phyloP scores from a whole-genome alignment of 129 eudicot genomes.

The Flaveria linearis region DNA sequence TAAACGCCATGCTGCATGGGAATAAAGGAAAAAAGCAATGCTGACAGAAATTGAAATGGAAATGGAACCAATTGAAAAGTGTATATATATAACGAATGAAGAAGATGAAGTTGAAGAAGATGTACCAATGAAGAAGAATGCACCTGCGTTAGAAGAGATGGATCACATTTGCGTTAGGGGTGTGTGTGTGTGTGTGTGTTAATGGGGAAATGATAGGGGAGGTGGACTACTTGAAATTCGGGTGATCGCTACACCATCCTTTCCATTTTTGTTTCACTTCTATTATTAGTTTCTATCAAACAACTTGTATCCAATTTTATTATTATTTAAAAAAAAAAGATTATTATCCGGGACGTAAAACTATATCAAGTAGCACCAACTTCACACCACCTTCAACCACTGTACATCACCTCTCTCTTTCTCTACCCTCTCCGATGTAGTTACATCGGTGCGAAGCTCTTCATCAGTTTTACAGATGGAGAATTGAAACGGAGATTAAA shows the following conservation, averaged over 20 bases:
- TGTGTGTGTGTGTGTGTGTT: constrained; percentile 10
- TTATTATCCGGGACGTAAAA: no score
- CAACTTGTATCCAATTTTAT: no score
- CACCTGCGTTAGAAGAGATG: neutral
- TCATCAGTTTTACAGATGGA: no score
- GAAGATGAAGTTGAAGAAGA: constrained; percentile 2
- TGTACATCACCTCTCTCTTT: no score
- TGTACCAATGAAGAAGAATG: constrained; percentile 14
- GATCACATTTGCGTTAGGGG: constrained; percentile 7
- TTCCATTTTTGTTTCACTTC: constrained; percentile 23
- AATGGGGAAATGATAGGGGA: constrained; percentile 27
- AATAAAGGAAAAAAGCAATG: neutral
- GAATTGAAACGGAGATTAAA: no score
- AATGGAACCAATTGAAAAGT: neutral
- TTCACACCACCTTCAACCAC: no score
- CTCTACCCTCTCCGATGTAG: no score
- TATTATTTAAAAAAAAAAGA: no score
- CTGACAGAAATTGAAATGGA: constrained; percentile 7
- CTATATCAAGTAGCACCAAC: no score
- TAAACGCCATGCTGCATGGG: no score
- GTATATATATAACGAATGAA: neutral
- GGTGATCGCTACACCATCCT: constrained; percentile 39
- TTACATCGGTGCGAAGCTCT: no score
- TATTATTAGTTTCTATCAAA: constrained; percentile 30
- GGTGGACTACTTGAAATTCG: constrained; percentile 28